A percentile compares a stretch with the other conserved stretches of the same genome.
These are phyloP conservation scores for Fomitopsis betulina DNA, from an alignment of 1,284 basidiomycete genomes.

Conservation along the genomic window DNA sequence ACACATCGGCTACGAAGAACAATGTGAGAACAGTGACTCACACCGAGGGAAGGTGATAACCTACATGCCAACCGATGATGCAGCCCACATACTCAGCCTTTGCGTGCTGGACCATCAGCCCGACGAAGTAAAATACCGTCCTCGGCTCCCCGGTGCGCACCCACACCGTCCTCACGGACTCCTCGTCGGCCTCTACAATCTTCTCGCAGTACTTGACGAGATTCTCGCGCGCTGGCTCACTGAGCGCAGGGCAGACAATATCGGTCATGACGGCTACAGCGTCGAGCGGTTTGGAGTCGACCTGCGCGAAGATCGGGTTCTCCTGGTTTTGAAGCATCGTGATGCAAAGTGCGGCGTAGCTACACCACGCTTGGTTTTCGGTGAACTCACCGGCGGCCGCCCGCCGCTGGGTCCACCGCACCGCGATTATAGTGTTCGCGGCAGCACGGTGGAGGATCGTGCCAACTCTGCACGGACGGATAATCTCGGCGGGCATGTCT, in stretches of 20 bases:
- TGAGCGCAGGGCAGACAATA: conserved; percentile 6
- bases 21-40: not conserved
- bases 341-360: conserved; percentile 8
- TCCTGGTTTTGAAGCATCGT: conserved; percentile 3
- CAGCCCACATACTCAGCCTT: conserved; percentile 41
- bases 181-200: conserved; percentile 29
- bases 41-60: conserved; percentile 13
- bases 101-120: conserved; percentile 45
- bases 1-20: conserved; percentile 34
- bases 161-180: conserved; percentile 23
- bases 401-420: conserved; percentile 4
- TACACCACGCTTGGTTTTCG: conserved; percentile 5
- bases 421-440: conserved; percentile 12
- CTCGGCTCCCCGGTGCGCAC: conserved; percentile 20
- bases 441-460: conserved; percentile 14
- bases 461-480: conserved; percentile 6
- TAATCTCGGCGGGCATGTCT: conserved; percentile 10
- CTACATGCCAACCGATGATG: conserved; percentile 52
- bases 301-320: conserved; percentile 3
- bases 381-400: not conserved
- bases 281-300: conserved; percentile 15
- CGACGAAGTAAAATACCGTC: conserved; percentile 43
- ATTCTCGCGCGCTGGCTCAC: not conserved
- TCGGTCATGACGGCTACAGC: conserved; percentile 10
- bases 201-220: conserved; percentile 17